Conservation (phyloP, 192 early-diverging fungal species). For the Backusella liffmaniae region DNA sequence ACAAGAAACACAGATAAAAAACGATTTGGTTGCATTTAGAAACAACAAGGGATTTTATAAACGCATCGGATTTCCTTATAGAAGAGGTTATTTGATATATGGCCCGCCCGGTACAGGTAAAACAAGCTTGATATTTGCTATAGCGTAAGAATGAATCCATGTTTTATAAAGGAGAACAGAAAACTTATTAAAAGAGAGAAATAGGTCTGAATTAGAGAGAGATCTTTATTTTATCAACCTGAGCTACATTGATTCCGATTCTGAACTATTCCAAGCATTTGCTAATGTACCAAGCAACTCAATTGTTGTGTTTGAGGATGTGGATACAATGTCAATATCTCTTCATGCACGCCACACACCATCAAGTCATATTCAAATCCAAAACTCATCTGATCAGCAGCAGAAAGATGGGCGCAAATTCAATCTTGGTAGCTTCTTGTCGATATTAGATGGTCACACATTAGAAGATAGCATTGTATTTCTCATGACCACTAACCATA, state of each 20-base stretch:
- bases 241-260: constrained; percentile 33
- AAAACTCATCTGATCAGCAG: background rate
- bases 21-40: constrained; percentile 52
- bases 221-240: constrained; percentile 44
- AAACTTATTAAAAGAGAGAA: background rate
- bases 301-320: constrained; percentile 58
- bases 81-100: constrained; percentile 46
- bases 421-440: constrained; percentile 50
- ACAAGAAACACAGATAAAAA: constrained; percentile 45
- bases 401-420: constrained; percentile 16
- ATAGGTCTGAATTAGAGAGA: constrained; percentile 28
- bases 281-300: constrained; percentile 33
- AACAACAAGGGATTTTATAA: constrained; percentile 57
- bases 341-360: background rate
- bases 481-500: constrained; percentile 68
- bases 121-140: constrained; percentile 41
- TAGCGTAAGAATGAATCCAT: constrained; percentile 21
- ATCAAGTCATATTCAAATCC: background rate
- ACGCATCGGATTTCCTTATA: constrained; percentile 61
- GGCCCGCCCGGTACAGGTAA: constrained; percentile 46
- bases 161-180: background rate
- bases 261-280: constrained; percentile 37
- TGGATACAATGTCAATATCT: constrained; percentile 53
- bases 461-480: constrained; percentile 54
- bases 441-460: constrained; percentile 61